A percentile compares a stretch with the other conserved stretches of the same genome.
Conservation (phyloP, 2,329 filamentous ascomycete genomes). For the Fusarium drepaniforme region DNA sequence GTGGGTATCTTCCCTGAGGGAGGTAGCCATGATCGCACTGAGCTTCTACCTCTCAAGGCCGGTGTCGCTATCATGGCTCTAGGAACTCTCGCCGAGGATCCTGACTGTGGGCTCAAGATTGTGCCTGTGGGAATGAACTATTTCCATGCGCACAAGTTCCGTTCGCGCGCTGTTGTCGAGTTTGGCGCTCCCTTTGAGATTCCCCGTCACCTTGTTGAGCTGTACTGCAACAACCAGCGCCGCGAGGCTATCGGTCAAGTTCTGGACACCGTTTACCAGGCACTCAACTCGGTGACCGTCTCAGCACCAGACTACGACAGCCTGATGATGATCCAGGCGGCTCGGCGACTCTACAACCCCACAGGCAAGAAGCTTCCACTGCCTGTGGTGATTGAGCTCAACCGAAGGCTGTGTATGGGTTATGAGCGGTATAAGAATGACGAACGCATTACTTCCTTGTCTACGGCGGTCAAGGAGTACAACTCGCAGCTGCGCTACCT, state of each 20-base stretch:
- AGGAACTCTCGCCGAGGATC: slow-evolving; percentile 86
- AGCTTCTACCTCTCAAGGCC: slow-evolving; percentile 92
- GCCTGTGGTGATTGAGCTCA: slow-evolving; percentile 93
- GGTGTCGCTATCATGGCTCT: slow-evolving; percentile 98
- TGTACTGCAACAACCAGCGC: slow-evolving; percentile 86
- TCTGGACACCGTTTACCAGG: slow-evolving; percentile 87
- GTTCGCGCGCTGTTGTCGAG: slow-evolving; percentile 94
- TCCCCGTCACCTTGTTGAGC: slow-evolving; percentile 82
- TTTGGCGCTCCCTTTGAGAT: slow-evolving; percentile 93
- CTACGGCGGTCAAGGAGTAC: slow-evolving; percentile 83
- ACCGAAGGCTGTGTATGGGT: slow-evolving; percentile 88
- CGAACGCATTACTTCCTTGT: slow-evolving; percentile 81
- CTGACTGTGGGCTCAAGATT: slow-evolving; percentile 90
- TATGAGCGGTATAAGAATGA: slow-evolving; percentile 95
- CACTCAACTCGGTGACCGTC: slow-evolving; percentile 88
- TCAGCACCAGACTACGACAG: slow-evolving; percentile 96
- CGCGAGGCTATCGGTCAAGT: slow-evolving; percentile 89
- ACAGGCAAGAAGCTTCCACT: slow-evolving; percentile 94
- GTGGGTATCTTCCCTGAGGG: slow-evolving; percentile 98
- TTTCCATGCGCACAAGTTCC: slow-evolving; percentile 98
- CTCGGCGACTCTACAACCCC: slow-evolving; percentile 91
- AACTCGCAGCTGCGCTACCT: slow-evolving; percentile 88
- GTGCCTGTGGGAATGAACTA: slow-evolving; percentile 99
- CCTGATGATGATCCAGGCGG: slow-evolving; percentile 95
- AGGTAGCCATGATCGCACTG: slow-evolving; percentile 93